Base-by-base conservation (phyloP, 441 rosid species). In the Flueggea neowawraea region DNA sequence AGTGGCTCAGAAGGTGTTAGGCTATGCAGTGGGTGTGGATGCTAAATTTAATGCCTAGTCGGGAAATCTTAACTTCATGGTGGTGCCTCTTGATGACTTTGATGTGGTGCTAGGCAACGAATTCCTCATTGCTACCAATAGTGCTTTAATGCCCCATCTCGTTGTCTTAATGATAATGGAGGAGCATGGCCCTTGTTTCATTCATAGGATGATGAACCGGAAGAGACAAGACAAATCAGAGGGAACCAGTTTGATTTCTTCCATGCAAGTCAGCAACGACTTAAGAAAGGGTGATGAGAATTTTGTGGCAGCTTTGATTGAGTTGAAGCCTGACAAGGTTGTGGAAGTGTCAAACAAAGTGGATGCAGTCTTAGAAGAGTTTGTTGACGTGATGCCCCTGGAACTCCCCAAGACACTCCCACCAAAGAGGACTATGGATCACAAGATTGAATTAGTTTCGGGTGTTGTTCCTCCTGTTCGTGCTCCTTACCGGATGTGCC, bases 401-500 rank as follows among this genome's bases (percentile, higher is more conserved):
- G 41, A 57, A 33, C 12, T 57, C 13, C 56, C 57, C 0, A 57
- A 65, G 10, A 3, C 1, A 6, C 14, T 65, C 0, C 69, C 69
- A 4, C 57, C 39, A 0, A 13, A 5, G 13, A 15, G 10, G 0
- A 10, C 2, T 9, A 0, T 59, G 16, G 15, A 60, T 17, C 63
- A 63, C 4, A 36, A 36, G 2, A 11, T 68, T 0, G 33, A 68
- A n/a, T 8, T 68, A 4, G 55, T 31, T n/a, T 16, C 14, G 0
- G n/a, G 16, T 3, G 47, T 48, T 0, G 5, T 6, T 5, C 17
- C 63, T 0, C 32, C 33, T 0, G 17, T 52, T 0, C 0, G 0
- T 8, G 41, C 8, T 0, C 28, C 51, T 0, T 31, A 45, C 0
- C 0, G 12, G 0, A 63, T 52, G 44, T 2, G 12, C 0, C 36